Evolutionary conservation across 2,329 filamentous ascomycete species (phyloP).

Genomic region (Dactylellina drechsleri): DNA sequence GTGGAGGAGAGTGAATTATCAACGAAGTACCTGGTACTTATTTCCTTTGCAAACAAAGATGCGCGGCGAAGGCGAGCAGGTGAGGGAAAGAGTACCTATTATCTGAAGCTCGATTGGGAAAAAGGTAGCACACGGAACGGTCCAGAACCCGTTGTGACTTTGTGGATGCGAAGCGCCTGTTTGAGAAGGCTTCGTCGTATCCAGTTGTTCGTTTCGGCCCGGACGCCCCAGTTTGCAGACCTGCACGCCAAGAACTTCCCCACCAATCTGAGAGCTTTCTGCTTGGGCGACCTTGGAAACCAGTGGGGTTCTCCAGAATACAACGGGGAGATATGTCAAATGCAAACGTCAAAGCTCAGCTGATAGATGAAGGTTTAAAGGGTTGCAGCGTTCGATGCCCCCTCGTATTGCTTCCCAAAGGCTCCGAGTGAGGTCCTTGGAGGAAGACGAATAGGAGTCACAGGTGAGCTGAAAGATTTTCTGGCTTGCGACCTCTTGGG

Average conservation of each 20-base stretch:
- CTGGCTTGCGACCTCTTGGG: too few species aligned
- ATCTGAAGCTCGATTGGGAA: background rate
- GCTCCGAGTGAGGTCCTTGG: background rate
- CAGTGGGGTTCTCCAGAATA: slow-evolving; percentile 43
- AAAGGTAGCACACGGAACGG: slow-evolving; percentile 41
- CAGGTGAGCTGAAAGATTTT: too few species aligned
- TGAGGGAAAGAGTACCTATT: too few species aligned
- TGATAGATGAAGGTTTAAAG: background rate
- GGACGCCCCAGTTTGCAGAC: slow-evolving; percentile 32
- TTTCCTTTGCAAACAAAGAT: slow-evolving; percentile 6
- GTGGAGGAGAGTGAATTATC: slow-evolving; percentile 20
- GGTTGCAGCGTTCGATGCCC: background rate
- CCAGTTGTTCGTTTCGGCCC: slow-evolving; percentile 51
- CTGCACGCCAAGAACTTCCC: slow-evolving; percentile 49
- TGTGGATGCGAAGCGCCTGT: slow-evolving; percentile 28
- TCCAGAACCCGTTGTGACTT: slow-evolving; percentile 31
- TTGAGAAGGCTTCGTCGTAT: slow-evolving; percentile 40
- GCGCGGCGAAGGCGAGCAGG: slow-evolving; percentile 9
- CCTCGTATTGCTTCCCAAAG: background rate
- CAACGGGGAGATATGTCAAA: slow-evolving; percentile 43
- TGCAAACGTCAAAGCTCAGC: slow-evolving; percentile 21
- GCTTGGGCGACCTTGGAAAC: slow-evolving; percentile 27
- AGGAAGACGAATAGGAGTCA: too few species aligned
- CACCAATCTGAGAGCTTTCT: slow-evolving; percentile 49
- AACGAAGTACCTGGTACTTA: slow-evolving; percentile 50